Conservation (phyloP, 140 eudicot genomes). For the Oenanthe javanica region DNA sequence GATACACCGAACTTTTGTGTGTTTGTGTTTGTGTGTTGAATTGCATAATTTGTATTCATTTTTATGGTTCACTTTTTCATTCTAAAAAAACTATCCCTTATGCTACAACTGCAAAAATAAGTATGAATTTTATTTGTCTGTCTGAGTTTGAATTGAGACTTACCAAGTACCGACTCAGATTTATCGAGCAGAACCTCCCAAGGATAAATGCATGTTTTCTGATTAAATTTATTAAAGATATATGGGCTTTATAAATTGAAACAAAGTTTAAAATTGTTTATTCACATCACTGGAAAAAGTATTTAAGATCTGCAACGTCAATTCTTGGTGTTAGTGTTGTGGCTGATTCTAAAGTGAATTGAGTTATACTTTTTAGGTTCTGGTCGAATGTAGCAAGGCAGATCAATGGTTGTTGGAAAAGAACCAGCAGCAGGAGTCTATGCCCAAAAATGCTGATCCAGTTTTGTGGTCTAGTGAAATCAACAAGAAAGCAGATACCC, state of each 20-base stretch:
- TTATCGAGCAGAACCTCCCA: background rate
- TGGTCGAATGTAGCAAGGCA: constrained; percentile 57
- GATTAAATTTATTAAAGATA: background rate
- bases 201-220: background rate
- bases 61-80: background rate
- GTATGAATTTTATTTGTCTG: background rate
- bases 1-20: background rate
- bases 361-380: constrained; percentile 40
- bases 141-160: background rate
- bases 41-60: background rate
- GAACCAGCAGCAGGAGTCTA: constrained; percentile 55
- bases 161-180: background rate
- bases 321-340: background rate
- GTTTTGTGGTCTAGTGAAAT: constrained; percentile 65
- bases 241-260: background rate
- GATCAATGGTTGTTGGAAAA: constrained; percentile 69
- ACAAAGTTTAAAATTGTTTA: background rate
- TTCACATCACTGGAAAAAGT: background rate
- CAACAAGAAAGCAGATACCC: constrained; percentile 48
- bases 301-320: background rate
- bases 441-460: constrained; percentile 75
- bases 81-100: background rate
- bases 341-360: constrained; percentile 6
- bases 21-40: background rate
- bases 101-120: background rate